Evolutionary conservation across 768 basidiomycete genomes (phyloP), one percentile per base, ranked within the genome.

Genomic region (Boletus barrowsii): DNA sequence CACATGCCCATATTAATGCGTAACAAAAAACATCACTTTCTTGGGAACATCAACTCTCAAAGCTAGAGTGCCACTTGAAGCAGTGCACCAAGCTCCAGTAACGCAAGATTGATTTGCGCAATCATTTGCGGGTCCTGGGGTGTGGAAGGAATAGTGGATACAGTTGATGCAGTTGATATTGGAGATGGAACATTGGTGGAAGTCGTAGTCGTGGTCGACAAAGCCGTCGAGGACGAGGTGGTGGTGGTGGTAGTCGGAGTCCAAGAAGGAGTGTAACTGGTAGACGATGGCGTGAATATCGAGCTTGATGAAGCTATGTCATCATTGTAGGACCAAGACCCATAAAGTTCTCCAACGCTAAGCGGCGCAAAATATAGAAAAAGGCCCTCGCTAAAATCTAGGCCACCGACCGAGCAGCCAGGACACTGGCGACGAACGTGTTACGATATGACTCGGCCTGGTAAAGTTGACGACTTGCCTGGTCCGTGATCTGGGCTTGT

Each of bases 301-400:
- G 65, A 59, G 46, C 60, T 68, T 42, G 68, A 52, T 3, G 56
- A 47, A 8, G 64, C 30, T n/a, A 57, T 55, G 8, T 52, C 63
- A 18, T 53, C 66, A 17, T 70, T 69, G 47, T 69, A 76, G 14
- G 49, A 55, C 81, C 83, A 83, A 4, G 60, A 56, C 3, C 76
- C 76, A 24, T 65, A 52, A 20, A 81, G 49, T 14, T 72, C 65
- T 35, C 79, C 80, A 6, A 58, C 49, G 15, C 42, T 47, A 13
- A 66, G 44, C 20, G 67, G 55, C 1, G 68, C 79, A 51, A 82
- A 76, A 60, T 62, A 66, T 4, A 63, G 5, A 60, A 82, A 82
- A n/a, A 84, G 74, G 15, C 72, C 73, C 2, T 64, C 58, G 8
- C 76, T 77, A 18, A 82, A 59, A 62, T 83, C 83, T 18, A 84